These are phyloP conservation scores for Cryptococcus maquisensis DNA, from an alignment of 1,284 basidiomycete species.

Conservation along the genomic window DNA sequence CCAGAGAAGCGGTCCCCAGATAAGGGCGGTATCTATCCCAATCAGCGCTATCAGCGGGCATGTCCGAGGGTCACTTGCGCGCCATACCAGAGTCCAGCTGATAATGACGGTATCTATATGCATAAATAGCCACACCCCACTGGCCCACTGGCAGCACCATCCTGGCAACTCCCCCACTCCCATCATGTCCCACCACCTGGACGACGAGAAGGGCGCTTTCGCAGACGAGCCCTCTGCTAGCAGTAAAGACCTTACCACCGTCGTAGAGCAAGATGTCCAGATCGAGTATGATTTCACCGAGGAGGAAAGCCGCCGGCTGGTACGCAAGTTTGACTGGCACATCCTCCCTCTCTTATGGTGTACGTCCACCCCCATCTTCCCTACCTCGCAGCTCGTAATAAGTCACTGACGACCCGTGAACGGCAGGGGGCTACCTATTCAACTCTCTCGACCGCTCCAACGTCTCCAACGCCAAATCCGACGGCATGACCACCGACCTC, in stretches of 20 bases:
- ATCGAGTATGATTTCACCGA: slow-evolving; percentile 15
- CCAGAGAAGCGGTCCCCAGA: no score
- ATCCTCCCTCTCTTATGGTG: slow-evolving; percentile 25
- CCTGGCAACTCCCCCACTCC: no score
- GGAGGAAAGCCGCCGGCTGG: slow-evolving; percentile 14
- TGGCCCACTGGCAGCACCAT: no score
- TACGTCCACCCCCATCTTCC: slow-evolving; percentile 1
- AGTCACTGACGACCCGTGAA: neutral
- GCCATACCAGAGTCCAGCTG: no score
- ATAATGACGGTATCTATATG: no score
- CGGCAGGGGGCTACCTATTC: slow-evolving; percentile 23
- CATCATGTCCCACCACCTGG: no score
- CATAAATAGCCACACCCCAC: no score
- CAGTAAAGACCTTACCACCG: neutral
- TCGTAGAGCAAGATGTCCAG: slow-evolving; percentile 13
- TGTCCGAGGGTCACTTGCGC: no score
- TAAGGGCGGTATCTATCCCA: no score
- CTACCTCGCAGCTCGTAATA: neutral
- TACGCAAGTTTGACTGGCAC: slow-evolving; percentile 22
- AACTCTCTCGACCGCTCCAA: slow-evolving; percentile 33
- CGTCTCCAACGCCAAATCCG: slow-evolving; percentile 33
- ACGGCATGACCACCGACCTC: slow-evolving; percentile 27
- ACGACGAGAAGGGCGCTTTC: no score
- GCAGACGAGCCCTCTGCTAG: no score
- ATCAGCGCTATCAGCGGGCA: no score